These are phyloP conservation scores for Phylloporus sp. DNA, from an alignment of 768 basidiomycete species.

Conservation along the genomic window DNA sequence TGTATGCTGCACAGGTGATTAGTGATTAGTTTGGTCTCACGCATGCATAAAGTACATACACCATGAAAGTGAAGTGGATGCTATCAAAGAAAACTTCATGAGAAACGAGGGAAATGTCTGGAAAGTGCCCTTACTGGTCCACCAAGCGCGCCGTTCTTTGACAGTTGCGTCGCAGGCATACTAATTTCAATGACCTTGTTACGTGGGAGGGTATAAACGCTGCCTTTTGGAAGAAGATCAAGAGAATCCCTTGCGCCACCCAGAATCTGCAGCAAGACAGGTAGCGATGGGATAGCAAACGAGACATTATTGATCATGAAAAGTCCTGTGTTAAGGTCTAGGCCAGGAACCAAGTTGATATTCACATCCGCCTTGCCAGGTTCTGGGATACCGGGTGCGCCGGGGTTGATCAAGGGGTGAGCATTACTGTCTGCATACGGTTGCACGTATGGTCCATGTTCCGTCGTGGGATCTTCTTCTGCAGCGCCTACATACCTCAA, in stretches of 20 bases:
- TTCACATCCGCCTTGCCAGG: neutral
- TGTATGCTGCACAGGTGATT: slow-evolving; percentile 29
- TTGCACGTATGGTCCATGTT: slow-evolving; percentile 12
- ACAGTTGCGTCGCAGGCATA: slow-evolving; percentile 24
- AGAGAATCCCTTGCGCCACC: neutral
- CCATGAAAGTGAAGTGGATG: slow-evolving; percentile 44
- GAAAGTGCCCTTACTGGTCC: slow-evolving; percentile 7
- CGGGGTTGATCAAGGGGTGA: slow-evolving; percentile 26
- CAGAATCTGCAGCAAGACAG: neutral
- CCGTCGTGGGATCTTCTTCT: slow-evolving; percentile 30
- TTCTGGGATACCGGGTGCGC: neutral
- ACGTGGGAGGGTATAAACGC: slow-evolving; percentile 35
- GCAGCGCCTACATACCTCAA: slow-evolving; percentile 40
- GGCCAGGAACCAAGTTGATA: neutral
- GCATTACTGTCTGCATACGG: slow-evolving; percentile 36
- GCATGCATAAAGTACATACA: slow-evolving; percentile 24
- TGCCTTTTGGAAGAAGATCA: slow-evolving; percentile 37
- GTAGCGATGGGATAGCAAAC: neutral
- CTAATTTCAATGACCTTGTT: slow-evolving; percentile 45
- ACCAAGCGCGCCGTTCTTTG: slow-evolving; percentile 6
- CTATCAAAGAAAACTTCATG: slow-evolving; percentile 8
- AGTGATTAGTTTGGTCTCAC: neutral
- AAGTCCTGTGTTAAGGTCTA: too few relatives aligned
- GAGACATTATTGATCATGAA: neutral
- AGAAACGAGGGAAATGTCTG: neutral